phyloP scores from a whole-genome alignment of 495 filamentous ascomycete species.

The Aspergillus homomorphus region DNA sequence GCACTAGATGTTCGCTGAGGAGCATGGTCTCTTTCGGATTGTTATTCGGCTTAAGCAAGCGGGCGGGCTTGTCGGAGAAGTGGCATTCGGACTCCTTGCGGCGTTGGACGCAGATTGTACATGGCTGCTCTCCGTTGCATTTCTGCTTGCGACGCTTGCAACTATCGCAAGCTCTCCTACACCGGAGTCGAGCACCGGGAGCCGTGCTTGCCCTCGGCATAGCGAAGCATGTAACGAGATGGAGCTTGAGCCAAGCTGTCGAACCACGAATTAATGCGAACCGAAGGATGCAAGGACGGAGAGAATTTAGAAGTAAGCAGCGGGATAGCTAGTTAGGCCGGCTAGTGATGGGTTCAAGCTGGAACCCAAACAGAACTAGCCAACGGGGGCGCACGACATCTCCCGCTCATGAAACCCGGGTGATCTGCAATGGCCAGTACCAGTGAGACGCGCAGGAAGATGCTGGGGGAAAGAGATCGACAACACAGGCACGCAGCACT shows the following conservation, averaged over 20 bases:
- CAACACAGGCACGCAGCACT: neutral
- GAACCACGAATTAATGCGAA: neutral
- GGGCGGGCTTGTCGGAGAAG: constrained; percentile 43
- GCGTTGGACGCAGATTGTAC: constrained; percentile 62
- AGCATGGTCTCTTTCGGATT: constrained; percentile 37
- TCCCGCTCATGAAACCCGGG: neutral
- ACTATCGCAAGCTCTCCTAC: constrained; percentile 62
- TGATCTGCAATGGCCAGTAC: neutral
- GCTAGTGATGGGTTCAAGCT: neutral
- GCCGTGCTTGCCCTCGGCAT: constrained; percentile 41
- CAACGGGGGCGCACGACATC: neutral
- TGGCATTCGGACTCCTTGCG: constrained; percentile 48
- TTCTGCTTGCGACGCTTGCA: constrained; percentile 80
- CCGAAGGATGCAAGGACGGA: neutral
- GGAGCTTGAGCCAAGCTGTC: neutral
- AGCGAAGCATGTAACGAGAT: neutral
- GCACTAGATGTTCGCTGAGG: constrained; percentile 35
- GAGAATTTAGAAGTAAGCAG: neutral
- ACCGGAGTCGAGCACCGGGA: constrained; percentile 38
- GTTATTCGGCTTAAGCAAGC: constrained; percentile 33
- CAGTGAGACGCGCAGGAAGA: neutral
- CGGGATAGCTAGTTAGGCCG: neutral
- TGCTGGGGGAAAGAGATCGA: neutral
- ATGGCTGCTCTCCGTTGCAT: constrained; percentile 70
- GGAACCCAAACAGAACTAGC: neutral